Conservation (phyloP, 2,329 filamentous ascomycete genomes). For the Stachybotrys echinatus region DNA sequence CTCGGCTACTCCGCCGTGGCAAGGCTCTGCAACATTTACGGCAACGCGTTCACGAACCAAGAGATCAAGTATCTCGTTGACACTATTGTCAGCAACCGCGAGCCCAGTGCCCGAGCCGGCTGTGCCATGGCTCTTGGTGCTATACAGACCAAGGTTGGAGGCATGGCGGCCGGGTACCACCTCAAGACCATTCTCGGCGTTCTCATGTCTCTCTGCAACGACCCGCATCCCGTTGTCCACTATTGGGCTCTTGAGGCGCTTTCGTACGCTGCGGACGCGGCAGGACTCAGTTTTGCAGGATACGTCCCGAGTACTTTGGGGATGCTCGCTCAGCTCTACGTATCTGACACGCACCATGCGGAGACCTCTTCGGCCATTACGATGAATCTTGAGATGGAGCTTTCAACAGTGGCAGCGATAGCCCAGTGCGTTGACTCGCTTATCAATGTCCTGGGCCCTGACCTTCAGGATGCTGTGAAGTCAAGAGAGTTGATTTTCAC, state of each 20-base stretch:
- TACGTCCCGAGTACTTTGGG: constrained; percentile 88
- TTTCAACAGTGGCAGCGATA: constrained; percentile 76
- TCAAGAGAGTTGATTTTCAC: constrained; percentile 89
- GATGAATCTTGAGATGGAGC: constrained; percentile 84
- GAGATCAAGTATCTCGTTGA: constrained; percentile 92
- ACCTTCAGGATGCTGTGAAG: constrained; percentile 87
- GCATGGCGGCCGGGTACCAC: constrained; percentile 95
- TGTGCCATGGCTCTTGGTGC: constrained; percentile 90
- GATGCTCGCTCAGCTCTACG: constrained; percentile 90
- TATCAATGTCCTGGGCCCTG: constrained; percentile 92
- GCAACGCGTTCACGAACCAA: constrained; percentile 80
- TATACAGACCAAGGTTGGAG: constrained; percentile 92
- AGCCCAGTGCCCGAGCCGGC: constrained; percentile 87
- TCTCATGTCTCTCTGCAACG: constrained; percentile 94
- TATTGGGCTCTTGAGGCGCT: constrained; percentile 94
- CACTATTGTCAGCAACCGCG: constrained; percentile 87
- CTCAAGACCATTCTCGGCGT: constrained; percentile 97
- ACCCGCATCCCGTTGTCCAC: constrained; percentile 91
- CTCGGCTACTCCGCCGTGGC: constrained; percentile 83
- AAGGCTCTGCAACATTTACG: constrained; percentile 76
- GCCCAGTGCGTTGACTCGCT: constrained; percentile 89
- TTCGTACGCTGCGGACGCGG: constrained; percentile 81
- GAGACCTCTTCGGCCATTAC: constrained; percentile 75
- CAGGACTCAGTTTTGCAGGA: constrained; percentile 83
- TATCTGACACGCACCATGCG: constrained; percentile 83